Evolutionary conservation across 1,284 basidiomycete genomes (phyloP).

Genomic region (Phaffia rhodozyma): DNA sequence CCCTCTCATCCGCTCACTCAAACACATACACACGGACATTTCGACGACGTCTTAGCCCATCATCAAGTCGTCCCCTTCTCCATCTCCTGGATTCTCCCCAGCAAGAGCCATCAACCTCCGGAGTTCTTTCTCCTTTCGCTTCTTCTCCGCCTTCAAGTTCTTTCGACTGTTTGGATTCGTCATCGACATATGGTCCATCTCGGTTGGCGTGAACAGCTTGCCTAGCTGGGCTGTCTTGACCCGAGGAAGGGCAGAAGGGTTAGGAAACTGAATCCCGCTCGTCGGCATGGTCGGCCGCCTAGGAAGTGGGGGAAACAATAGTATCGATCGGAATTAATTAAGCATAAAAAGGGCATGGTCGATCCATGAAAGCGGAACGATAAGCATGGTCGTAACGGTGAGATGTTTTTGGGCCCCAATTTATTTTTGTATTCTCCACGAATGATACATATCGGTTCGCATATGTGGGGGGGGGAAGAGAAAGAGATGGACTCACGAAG

Average conservation of each 20-base stretch:
- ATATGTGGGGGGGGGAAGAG: neutral
- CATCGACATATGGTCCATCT: constrained; percentile 14
- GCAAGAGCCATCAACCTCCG: constrained; percentile 4
- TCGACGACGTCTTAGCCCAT: too few species aligned
- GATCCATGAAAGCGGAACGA: constrained; percentile 9
- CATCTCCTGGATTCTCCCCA: neutral
- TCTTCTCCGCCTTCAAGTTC: constrained; percentile 20
- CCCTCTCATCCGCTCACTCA: too few species aligned
- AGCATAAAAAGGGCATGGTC: constrained; percentile 8
- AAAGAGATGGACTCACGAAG: neutral
- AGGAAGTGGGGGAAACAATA: neutral
- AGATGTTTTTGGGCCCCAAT: too few species aligned
- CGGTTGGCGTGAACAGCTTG: constrained; percentile 15
- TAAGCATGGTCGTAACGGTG: too few species aligned
- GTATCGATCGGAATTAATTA: constrained; percentile 12
- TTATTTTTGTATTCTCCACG: too few species aligned
- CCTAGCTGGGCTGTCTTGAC: constrained; percentile 9
- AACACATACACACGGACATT: too few species aligned
- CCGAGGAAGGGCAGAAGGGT: constrained; percentile 8
- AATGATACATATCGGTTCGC: too few species aligned
- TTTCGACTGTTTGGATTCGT: constrained; percentile 20
- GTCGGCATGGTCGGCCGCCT: neutral
- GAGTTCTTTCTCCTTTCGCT: constrained; percentile 18
- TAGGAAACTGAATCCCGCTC: neutral
- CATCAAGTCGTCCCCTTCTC: too few species aligned